phyloP scores from a whole-genome alignment of 2,329 filamentous ascomycete genomes.

The Colletotrichum higginsianum region DNA sequence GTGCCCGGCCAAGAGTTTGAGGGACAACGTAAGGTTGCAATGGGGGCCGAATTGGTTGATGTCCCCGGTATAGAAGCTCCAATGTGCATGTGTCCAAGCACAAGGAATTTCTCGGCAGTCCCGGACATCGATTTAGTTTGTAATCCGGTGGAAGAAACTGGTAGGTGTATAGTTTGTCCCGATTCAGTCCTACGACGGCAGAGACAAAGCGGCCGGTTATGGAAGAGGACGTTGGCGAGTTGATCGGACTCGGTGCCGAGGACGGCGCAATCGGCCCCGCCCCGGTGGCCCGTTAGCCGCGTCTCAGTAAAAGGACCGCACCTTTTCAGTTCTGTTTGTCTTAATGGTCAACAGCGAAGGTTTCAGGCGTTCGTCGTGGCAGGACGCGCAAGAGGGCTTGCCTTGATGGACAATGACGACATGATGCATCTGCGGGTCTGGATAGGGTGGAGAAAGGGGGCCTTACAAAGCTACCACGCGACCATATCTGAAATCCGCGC shows the following conservation, averaged over 20 bases:
- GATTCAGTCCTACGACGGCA: background rate
- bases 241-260: constrained; percentile 16
- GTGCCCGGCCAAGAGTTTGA: background rate
- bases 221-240: background rate
- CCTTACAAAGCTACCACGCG: constrained; percentile 31
- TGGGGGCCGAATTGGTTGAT: background rate
- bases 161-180: background rate
- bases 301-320: background rate
- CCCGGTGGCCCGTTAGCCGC: background rate
- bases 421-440: constrained; percentile 32
- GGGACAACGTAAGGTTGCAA: background rate
- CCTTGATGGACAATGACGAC: constrained; percentile 31
- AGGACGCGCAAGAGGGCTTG: background rate
- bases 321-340: constrained; percentile 8
- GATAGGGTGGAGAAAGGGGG: constrained; percentile 6
- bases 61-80: background rate
- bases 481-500: constrained; percentile 3
- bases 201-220: background rate
- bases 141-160: background rate
- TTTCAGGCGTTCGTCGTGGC: constrained; percentile 3
- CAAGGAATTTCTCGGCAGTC: background rate
- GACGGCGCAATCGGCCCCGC: constrained; percentile 9
- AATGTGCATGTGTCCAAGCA: background rate
- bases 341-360: constrained; percentile 11
- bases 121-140: background rate